phyloP scores from a whole-genome alignment of 2,329 filamentous ascomycete genomes.

The Nothomitra cinnamomea region DNA sequence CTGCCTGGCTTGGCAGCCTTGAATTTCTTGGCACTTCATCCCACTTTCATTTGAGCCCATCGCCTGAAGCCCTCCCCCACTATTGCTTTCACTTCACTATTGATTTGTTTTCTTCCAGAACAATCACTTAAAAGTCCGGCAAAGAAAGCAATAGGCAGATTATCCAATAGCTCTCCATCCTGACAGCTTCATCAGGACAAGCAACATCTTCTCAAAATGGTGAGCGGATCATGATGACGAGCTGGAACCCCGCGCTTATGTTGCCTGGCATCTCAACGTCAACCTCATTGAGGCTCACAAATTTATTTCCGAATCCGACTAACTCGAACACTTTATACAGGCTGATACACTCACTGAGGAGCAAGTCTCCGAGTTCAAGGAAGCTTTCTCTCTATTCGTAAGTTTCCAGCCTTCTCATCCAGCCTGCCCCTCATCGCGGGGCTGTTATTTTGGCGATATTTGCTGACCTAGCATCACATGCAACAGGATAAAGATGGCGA shows the following conservation, averaged over 20 bases:
- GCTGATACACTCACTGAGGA: constrained; percentile 98
- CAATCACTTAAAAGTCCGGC: too few relatives aligned
- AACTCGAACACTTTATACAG: constrained; percentile 31
- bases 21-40: not conserved
- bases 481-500: constrained; percentile 74
- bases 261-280: too few relatives aligned
- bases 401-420: constrained; percentile 29
- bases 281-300: too few relatives aligned
- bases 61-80: not conserved
- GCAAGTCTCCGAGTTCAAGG: constrained; percentile 99
- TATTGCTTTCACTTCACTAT: not conserved
- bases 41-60: not conserved
- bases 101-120: not conserved
- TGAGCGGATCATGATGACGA: too few relatives aligned
- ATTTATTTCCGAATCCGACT: not conserved
- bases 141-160: too few relatives aligned
- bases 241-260: too few relatives aligned
- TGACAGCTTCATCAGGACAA: too few relatives aligned
- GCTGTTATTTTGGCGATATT: not conserved
- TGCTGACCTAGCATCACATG: constrained; percentile 15
- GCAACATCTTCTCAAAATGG: too few relatives aligned
- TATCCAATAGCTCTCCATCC: too few relatives aligned
- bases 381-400: constrained; percentile 99
- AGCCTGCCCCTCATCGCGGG: too few relatives aligned
- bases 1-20: not conserved